Base-by-base conservation (phyloP, 345 rosid genomes). In the Cardamine resedifolia region DNA sequence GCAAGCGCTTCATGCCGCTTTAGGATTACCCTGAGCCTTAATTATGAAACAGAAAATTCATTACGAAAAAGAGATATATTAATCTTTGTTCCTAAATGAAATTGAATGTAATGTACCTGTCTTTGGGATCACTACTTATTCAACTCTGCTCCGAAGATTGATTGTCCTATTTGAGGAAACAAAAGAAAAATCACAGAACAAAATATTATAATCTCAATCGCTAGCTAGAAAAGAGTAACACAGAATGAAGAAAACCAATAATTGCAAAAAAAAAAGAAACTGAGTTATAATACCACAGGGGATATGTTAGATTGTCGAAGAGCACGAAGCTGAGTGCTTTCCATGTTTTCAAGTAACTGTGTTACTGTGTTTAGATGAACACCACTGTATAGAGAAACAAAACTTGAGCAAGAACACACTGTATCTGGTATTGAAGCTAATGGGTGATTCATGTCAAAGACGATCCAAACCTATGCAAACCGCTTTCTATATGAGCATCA, bases 401-500 rank as follows among this genome's bases (percentile, higher is more conserved):
- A 28, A 36, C 47, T 48, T 38, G 28, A 11, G 27, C 56, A 38
- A 76, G 44, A 64, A 69, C 59, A 69, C 16, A 30, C 9, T 30
- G 16, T 27, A 9, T 26, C 50, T 39, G 36, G 19, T 19, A 14
- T 56, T 10, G 14, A 41, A 57, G 64, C 45, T 41, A n/a, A 57
- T 28, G 14, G 15, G 8, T 18, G 20, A 19, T 43, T 70, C 55
- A 56, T 5, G 50, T 18, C 21, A 74, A 41, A 67, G 36, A 15
- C 52, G 48, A 60, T 51, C 39, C 43, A 26, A 72, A 90, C 96
- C 96, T 90, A 38, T 81, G 83, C 53, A 89, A 77, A 75, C 94
- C 90, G 43, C 66, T 76, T 79, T 93, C 98, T 79, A 87, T 79
- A 65, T 90, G 88, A 11, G 93, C 97, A 81, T 93, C 97, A 41